phyloP scores from a whole-genome alignment of 768 basidiomycete genomes.

The Podaxis sp. region DNA sequence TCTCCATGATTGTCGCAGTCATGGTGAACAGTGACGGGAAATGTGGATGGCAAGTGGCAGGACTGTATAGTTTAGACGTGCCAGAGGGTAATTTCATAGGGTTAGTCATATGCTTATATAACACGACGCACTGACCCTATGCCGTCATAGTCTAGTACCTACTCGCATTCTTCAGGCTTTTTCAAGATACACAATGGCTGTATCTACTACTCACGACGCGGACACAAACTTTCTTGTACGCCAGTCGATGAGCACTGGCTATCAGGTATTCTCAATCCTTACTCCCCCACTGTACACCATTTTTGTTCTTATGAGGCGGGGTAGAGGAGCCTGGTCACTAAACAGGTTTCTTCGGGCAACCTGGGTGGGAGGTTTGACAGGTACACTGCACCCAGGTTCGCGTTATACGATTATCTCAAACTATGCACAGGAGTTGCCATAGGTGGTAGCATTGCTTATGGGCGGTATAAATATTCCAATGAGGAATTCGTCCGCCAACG shows the following conservation, averaged over 20 bases:
- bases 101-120: constrained; percentile 7
- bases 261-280: constrained; percentile 63
- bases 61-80: neutral
- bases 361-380: constrained; percentile 66
- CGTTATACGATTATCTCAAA: constrained; percentile 2
- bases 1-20: constrained; percentile 15
- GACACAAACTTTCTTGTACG: constrained; percentile 70
- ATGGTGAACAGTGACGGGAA: constrained; percentile 6
- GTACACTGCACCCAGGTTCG: constrained; percentile 29
- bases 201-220: constrained; percentile 37
- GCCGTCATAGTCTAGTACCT: neutral
- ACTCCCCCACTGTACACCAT: constrained; percentile 60
- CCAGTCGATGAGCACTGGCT: constrained; percentile 62
- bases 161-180: neutral
- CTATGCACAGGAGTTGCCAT: constrained; percentile 39
- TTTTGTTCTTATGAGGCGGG: constrained; percentile 51
- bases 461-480: constrained; percentile 53
- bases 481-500: constrained; percentile 46
- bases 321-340: constrained; percentile 51
- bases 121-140: constrained; percentile 15
- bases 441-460: constrained; percentile 60
- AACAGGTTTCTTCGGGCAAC: constrained; percentile 70
- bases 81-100: neutral
- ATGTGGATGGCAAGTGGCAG: constrained; percentile 7
- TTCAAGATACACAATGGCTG: constrained; percentile 1